phyloP scores from a whole-genome alignment of 2,329 filamentous ascomycete species.

The Leptographium lundbergii region DNA sequence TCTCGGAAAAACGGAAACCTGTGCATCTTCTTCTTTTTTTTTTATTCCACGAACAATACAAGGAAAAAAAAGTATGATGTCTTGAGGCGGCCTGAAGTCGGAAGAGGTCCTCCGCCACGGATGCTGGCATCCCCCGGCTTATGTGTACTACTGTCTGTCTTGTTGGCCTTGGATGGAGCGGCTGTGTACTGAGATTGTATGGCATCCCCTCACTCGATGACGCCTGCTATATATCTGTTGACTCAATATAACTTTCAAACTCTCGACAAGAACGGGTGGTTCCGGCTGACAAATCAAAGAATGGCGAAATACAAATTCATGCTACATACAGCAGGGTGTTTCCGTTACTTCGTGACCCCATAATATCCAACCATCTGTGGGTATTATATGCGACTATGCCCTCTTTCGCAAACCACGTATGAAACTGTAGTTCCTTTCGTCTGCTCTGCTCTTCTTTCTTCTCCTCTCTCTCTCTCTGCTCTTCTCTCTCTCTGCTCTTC shows the following conservation, averaged over 20 bases:
- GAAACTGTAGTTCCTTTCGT: too few species aligned
- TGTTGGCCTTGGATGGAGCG: neutral
- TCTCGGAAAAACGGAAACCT: conserved; percentile 11
- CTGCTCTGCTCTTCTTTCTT: too few species aligned
- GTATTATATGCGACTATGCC: neutral
- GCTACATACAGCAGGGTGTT: neutral
- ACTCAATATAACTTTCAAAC: neutral
- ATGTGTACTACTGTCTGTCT: neutral
- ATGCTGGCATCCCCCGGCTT: neutral
- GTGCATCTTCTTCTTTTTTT: conserved; percentile 9
- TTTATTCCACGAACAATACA: conserved; percentile 3
- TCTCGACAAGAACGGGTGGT: neutral
- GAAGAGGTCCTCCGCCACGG: neutral
- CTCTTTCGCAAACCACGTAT: neutral
- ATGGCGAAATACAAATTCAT: neutral
- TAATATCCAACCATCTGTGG: neutral
- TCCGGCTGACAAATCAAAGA: neutral
- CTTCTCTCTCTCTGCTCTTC: too few species aligned
- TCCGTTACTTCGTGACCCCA: neutral
- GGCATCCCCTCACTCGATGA: neutral
- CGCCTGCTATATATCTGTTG: neutral
- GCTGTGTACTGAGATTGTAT: neutral
- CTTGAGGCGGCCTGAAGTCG: neutral
- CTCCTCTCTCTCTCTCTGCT: too few species aligned
- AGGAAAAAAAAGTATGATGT: conserved; percentile 4